Base-by-base conservation (phyloP, 2,329 filamentous ascomycete species). In the Biscogniauxia sp. region DNA sequence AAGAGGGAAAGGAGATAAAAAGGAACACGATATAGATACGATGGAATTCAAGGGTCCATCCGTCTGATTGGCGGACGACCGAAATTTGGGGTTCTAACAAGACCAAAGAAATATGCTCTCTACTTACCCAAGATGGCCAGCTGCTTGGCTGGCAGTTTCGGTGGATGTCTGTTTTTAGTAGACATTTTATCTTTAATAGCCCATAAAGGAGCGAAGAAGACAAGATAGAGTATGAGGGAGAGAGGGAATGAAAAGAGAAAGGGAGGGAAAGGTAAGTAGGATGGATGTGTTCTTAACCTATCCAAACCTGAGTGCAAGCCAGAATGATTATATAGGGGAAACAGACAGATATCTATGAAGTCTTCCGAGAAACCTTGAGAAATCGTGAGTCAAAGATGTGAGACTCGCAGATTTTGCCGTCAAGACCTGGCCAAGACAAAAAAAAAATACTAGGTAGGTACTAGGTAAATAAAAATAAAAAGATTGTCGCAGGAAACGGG, bases 101-200 rank as follows among this genome's bases (percentile, higher is more conserved):
- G 64, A 62, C 56, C 45, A 59, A 56, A 60, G 54, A 51, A 26
- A 61, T 66, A 26, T 28, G 53, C 11, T 51, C 25, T 53, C 59
- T 63, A 72, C 84, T 80, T 82, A 93, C 90, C 88, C 65, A 96
- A 78, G 72, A 96, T 93, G 51, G 87, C 79, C 71, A 96, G 80
- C 78, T 96, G 92, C 82, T 88, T 85, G 51, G 85, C 80, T 0
- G 92, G 91, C 80, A 95, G 82, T 79, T 87, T 90, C 25, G 86
- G 83, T 64, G 74, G 67, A 60, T 63, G 68, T 20, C 11, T 32
- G 28, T 65, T 66, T 56, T 62, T 70, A 17, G 64, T 57, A 11
- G 64, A 57, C 66, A 69, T 69, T 53, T 23, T 65, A 32, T 28
- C 53, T 45, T n/a, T 45, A 6, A n/a, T 11, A 6, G 37, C 11